Evolutionary conservation across 2,329 filamentous ascomycete genomes (phyloP), one percentile per base, ranked within the genome.

Genomic region (Aspergillus fructus): DNA sequence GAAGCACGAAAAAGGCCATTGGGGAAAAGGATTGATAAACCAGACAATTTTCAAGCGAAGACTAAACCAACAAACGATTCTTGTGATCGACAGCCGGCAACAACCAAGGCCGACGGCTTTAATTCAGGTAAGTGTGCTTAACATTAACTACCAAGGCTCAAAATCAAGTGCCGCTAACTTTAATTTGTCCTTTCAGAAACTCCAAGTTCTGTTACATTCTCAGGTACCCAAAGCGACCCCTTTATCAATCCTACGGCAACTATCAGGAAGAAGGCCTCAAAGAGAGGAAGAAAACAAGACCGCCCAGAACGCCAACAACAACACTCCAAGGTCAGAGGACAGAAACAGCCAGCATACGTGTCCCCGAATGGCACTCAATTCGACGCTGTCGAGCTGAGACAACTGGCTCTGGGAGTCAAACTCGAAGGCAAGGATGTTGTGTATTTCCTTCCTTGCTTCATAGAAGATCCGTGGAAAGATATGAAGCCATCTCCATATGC

Each of bases 351-450:
- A 13, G 49, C 17, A 3, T 69, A 68, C 56, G 64, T 50, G 49
- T 63, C 67, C 27, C 67, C 67, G 43, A 66, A 61, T 53, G 66
- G 68, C 30, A 59, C 56, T 52, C 58, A 54, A 19, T 53, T 69
- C 53, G 53, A 52, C 40, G 49, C 49, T 8, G 39, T 43, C 11
- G 59, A 65, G 19, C 43, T 67, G 49, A 42, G 39, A 30, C 63
- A 52, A 54, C 43, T 63, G 37, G 59, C 59, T 15, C 23, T 43
- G 42, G 66, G 65, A 51, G 57, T 64, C 33, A 64, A 56, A 23
- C 50, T 59, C 24, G 7, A 42, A 12, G 50, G 37, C 39, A 49
- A 47, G 3, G 55, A 56, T 46, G 56, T 15, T 3, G 48, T 54
- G 1, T 66, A 66, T 51, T 67, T 67, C 39, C 40, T 37, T 3